Base-by-base conservation (phyloP, 1,284 basidiomycete species). In the Trametes hirsuta region DNA sequence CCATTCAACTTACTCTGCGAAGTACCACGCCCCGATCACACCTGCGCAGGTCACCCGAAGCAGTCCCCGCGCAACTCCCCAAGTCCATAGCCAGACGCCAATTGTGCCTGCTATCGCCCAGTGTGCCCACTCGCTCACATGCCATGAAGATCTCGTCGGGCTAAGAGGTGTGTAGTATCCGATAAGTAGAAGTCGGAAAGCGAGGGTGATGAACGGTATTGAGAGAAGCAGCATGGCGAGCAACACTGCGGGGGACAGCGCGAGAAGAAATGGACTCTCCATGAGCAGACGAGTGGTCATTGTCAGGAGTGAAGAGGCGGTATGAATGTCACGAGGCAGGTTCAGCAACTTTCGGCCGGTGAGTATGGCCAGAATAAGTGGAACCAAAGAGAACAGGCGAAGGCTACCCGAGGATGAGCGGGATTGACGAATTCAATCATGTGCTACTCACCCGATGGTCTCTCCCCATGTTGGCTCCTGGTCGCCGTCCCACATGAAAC, bases 1-100 rank as follows among this genome's bases (percentile, higher is more conserved):
- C n/a, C n/a, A 30, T 30, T 8, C 30, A 2, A 77, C 84, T 71
- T 71, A 93, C 88, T 92, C 84, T 47, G 90, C 83, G 70, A 95
- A 97, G 72, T 97, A 97, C 94, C 95, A 98, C 42, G 91, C 88
- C 1, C 94, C 95, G 40, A 98, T 85, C 1, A 95, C 92, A 25
- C 87, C 90, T 0, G 93, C 88, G 47, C 90, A 87, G 0, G 88
- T 86, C 42, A 91, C 92, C 5, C 93, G 80, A 53, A 95, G 77
- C 0, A 94, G 73, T 0, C 95, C 95, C 35, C 95, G 82, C 14
- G 92, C 86, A 3, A 97, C 88, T 15, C 88, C 91, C 92, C 94
- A 96, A 10, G 85, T 91, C 95, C 95, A 98, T 1, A 95, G 74
- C 93, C 94, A 97, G 0, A 93, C 79, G 0, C 78, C 79, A 2